Conservation (phyloP, 768 basidiomycete genomes). For the Gyrodon lividus region DNA sequence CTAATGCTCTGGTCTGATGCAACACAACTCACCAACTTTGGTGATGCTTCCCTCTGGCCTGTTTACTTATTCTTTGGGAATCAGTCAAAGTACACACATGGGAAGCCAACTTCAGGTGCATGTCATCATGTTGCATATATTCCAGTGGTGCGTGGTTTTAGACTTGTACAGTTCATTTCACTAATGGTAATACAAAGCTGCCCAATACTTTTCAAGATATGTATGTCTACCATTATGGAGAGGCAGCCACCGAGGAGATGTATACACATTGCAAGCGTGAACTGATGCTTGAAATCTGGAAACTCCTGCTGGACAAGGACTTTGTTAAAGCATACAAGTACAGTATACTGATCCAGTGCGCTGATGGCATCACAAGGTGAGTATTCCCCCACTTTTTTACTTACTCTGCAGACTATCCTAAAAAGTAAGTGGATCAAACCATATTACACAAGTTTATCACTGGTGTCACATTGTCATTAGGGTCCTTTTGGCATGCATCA, state of each 20-base stretch:
- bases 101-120: constrained; percentile 7
- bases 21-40: constrained; percentile 27
- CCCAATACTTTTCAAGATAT: constrained; percentile 11
- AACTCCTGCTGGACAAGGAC: too few relatives aligned
- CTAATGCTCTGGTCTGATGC: constrained; percentile 28
- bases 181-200: constrained; percentile 6
- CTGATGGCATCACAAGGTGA: background rate
- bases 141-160: background rate
- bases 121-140: constrained; percentile 18
- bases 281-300: too few relatives aligned
- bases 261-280: too few relatives aligned
- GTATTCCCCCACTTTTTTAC: background rate
- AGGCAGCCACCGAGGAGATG: background rate
- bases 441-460: background rate
- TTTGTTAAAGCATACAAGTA: background rate
- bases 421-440: background rate
- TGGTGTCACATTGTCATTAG: background rate
- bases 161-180: background rate
- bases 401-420: background rate
- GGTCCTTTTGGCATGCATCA: background rate
- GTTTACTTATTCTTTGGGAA: constrained; percentile 23
- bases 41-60: constrained; percentile 29
- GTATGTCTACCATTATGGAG: background rate
- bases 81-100: constrained; percentile 14
- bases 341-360: background rate